phyloP scores from a whole-genome alignment of 1,284 basidiomycete genomes.

The Ganoderma leucocontextum region DNA sequence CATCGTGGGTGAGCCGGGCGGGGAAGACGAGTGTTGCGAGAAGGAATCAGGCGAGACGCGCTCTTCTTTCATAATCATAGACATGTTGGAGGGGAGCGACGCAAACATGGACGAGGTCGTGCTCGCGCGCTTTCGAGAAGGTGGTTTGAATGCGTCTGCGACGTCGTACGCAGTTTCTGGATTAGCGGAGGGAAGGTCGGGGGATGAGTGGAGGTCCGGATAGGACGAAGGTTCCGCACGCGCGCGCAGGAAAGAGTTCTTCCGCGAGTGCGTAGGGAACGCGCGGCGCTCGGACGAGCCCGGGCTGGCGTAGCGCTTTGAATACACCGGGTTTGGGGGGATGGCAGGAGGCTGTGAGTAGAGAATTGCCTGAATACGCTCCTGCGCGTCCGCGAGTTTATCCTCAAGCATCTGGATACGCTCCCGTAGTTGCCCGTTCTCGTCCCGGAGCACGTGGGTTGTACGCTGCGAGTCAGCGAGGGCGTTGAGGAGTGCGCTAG shows the following conservation, averaged over 20 bases:
- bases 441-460: conserved; percentile 67
- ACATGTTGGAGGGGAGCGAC: conserved; percentile 73
- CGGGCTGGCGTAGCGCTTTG: conserved; percentile 25
- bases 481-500: conserved; percentile 70
- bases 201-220: conserved; percentile 12
- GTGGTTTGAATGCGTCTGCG: conserved; percentile 17
- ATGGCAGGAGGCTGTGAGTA: conserved; percentile 31
- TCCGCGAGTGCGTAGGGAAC: conserved; percentile 26
- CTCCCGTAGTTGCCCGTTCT: conserved; percentile 67
- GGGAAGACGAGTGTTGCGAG: conserved; percentile 31
- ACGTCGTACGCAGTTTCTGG: conserved; percentile 27
- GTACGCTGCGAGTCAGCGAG: conserved; percentile 78
- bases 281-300: conserved; percentile 24
- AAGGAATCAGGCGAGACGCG: conserved; percentile 34
- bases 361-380: conserved; percentile 42
- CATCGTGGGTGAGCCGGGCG: conserved; percentile 41
- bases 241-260: conserved; percentile 25
- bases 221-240: conserved; percentile 18
- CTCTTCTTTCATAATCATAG: conserved; percentile 68
- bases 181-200: conserved; percentile 6
- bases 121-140: conserved; percentile 56
- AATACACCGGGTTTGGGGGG: conserved; percentile 22
- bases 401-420: conserved; percentile 58
- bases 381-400: conserved; percentile 47
- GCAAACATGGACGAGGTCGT: conserved; percentile 72